phyloP scores from a whole-genome alignment of 2,329 filamentous ascomycete species.

The Fusarium setosum region DNA sequence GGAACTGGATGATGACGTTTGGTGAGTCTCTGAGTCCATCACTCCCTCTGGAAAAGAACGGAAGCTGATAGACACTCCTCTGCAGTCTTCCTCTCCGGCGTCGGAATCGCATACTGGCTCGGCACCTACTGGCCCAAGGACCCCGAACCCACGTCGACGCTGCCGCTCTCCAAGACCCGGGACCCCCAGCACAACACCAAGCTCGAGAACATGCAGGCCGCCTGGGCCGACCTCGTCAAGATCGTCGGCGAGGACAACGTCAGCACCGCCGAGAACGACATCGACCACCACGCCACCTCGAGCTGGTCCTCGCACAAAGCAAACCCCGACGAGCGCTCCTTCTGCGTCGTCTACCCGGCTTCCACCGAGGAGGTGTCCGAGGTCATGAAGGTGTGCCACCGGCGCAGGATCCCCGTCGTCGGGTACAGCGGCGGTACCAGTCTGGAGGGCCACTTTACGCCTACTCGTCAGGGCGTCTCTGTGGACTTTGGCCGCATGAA shows the following conservation, averaged over 20 bases:
- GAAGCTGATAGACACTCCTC: conserved; percentile 2
- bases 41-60: not conserved
- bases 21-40: conserved; percentile 51
- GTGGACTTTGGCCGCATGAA: conserved; percentile 91
- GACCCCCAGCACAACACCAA: conserved; percentile 68
- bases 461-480: conserved; percentile 85
- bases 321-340: conserved; percentile 62
- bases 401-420: conserved; percentile 83
- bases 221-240: conserved; percentile 75
- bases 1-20: conserved; percentile 65
- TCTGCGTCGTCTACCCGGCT: conserved; percentile 80
- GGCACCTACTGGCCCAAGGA: conserved; percentile 66
- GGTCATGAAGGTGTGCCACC: conserved; percentile 90
- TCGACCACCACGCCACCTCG: conserved; percentile 68
- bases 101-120: conserved; percentile 67
- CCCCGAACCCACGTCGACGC: conserved; percentile 65
- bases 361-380: conserved; percentile 86
- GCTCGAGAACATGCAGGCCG: conserved; percentile 73
- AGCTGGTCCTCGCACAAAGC: conserved; percentile 72
- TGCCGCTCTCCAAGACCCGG: conserved; percentile 63
- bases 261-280: conserved; percentile 67
- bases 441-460: conserved; percentile 88
- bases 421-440: conserved; percentile 90
- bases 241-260: conserved; percentile 74
- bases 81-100: conserved; percentile 64